Conservation (phyloP, 1,284 basidiomycete genomes). For the Trametes versicolor region DNA sequence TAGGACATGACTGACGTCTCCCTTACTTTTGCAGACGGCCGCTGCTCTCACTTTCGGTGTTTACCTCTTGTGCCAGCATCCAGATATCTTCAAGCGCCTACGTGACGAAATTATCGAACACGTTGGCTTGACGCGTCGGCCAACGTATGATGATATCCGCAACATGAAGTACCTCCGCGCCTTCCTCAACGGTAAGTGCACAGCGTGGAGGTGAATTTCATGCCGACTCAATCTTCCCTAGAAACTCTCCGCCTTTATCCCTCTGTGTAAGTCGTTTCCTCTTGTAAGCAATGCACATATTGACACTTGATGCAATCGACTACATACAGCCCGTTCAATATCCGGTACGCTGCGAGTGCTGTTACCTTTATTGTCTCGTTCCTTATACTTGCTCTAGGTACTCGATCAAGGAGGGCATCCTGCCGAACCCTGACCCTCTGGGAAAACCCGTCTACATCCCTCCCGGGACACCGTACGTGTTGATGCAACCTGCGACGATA, state of each 20-base stretch:
- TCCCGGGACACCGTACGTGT: constrained; percentile 32
- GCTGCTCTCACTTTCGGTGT: constrained; percentile 43
- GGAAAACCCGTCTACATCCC: constrained; percentile 42
- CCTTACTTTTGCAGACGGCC: constrained; percentile 40
- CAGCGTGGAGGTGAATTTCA: neutral
- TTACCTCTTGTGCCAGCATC: constrained; percentile 45
- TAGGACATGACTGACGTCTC: neutral
- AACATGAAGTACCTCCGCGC: constrained; percentile 45
- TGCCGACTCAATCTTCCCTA: constrained; percentile 9
- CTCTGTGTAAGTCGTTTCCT: constrained; percentile 38
- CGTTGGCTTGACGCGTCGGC: constrained; percentile 36
- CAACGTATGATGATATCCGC: constrained; percentile 42
- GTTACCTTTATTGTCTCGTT: neutral
- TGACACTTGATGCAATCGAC: neutral
- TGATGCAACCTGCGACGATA: too few species aligned
- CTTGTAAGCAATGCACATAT: neutral
- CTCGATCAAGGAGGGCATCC: constrained; percentile 37
- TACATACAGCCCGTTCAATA: constrained; percentile 38
- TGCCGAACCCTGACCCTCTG: constrained; percentile 36
- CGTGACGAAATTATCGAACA: constrained; percentile 36
- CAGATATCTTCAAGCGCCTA: constrained; percentile 41
- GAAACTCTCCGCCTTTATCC: constrained; percentile 45
- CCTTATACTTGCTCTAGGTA: constrained; percentile 15
- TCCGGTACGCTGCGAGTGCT: constrained; percentile 22
- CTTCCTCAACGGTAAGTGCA: constrained; percentile 44